Base-by-base conservation (phyloP, 73 alveolate species). In the Paramecium primaurelia region DNA sequence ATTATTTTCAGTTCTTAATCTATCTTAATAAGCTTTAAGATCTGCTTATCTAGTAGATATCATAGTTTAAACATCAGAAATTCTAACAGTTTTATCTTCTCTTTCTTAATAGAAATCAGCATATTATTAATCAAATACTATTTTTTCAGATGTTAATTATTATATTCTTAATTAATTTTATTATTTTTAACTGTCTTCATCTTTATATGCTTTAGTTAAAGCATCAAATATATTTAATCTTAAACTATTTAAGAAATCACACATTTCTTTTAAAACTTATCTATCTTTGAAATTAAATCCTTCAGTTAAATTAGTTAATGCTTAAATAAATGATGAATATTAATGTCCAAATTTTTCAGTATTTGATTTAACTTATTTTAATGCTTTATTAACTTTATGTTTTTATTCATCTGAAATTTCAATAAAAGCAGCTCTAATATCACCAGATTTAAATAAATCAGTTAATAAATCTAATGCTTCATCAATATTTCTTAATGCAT, bases 241-340 rank as follows among this genome's bases (percentile, higher is more conserved):
- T 26, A 77, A 47, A 44, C 90, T 77, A 26, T 77, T 77, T 16
- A 77, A 44, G 90, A 77, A 77, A 44, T 77, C 90, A 25, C 60
- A 30, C 90, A 77, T 77, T 77, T 77, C 90, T 20, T 77, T 77
- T 25, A 77, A 44, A 26, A 77, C 90, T 77, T 77, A 77, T 77
- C 90, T 77, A 47, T 77, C 90, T 34, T 77, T 77, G 12, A 77
- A 77, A 22, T 77, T 77, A 47, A 77, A 77, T 77, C 90, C 90
- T 77, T 77, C 90, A 16, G 90, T 77, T 20, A 77, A 42, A 44
- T 77, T 77, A 25, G 90, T 42, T 10, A 77, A 40, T 9, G 90
- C 90, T 77, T 77, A 34, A 14, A 77, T 77, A 12, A 77, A 77
- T 77, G 90, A 77, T 16, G 90, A 77, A 34, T 30, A 77, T 77